phyloP scores from a whole-genome alignment of 2,329 filamentous ascomycete species.

The Nannizzia gypsea region DNA sequence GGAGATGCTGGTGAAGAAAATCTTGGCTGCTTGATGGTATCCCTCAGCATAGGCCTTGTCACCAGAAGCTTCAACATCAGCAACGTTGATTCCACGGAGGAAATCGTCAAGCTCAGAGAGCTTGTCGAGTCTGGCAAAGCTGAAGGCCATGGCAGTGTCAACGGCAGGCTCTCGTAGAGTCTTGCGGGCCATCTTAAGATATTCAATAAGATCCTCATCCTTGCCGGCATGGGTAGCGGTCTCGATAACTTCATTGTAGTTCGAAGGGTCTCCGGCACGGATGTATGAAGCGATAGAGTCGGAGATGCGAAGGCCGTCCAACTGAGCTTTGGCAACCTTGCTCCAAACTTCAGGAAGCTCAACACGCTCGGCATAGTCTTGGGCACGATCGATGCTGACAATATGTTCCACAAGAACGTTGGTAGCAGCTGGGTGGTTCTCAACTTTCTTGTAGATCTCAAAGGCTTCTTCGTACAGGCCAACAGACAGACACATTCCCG shows the following conservation, averaged over 20 bases:
- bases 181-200: slow-evolving; percentile 92
- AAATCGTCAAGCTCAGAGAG: slow-evolving; percentile 93
- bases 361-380: slow-evolving; percentile 88
- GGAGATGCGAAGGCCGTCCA: slow-evolving; percentile 83
- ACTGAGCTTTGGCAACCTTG: slow-evolving; percentile 92
- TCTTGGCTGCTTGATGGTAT: slow-evolving; percentile 91
- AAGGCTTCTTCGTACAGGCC: slow-evolving; percentile 95
- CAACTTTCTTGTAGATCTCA: slow-evolving; percentile 96
- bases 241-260: slow-evolving; percentile 93
- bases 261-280: slow-evolving; percentile 80
- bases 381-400: slow-evolving; percentile 93
- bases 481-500: slow-evolving; percentile 83
- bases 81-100: slow-evolving; percentile 81
- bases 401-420: slow-evolving; percentile 92
- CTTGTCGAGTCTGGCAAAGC: slow-evolving; percentile 82
- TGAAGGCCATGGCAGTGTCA: slow-evolving; percentile 88
- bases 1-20: slow-evolving; percentile 95
- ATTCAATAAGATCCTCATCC: slow-evolving; percentile 95
- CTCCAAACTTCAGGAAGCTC: slow-evolving; percentile 95
- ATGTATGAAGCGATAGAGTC: slow-evolving; percentile 97
- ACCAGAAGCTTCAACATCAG: slow-evolving; percentile 89
- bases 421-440: slow-evolving; percentile 73
- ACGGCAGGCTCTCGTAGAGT: slow-evolving; percentile 86
- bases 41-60: slow-evolving; percentile 97
- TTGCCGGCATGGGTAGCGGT: slow-evolving; percentile 90